Percentiles rank a stretch among this genome's conserved stretches.
These are phyloP conservation scores for Vararia minispora DNA, from an alignment of 768 basidiomycete species.

Conservation along the genomic window DNA sequence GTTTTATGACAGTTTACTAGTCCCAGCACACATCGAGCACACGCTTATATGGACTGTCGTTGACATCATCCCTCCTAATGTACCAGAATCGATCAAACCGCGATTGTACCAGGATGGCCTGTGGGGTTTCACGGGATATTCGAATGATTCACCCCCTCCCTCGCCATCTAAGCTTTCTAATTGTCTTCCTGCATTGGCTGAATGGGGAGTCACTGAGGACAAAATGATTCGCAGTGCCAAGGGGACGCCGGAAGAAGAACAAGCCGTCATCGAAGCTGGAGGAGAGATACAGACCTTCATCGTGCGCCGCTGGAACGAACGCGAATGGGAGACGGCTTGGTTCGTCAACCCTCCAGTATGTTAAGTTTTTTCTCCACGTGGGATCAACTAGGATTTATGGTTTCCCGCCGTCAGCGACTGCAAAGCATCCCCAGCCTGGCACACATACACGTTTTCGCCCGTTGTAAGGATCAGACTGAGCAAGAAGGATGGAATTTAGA, in stretches of 20 bases:
- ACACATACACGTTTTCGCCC: constrained; percentile 82
- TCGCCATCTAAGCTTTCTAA: constrained; percentile 46
- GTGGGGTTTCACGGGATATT: constrained; percentile 68
- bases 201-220: constrained; percentile 61
- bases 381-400: background rate
- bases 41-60: constrained; percentile 68
- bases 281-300: constrained; percentile 55
- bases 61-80: constrained; percentile 52
- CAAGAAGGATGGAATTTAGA: constrained; percentile 4
- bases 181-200: constrained; percentile 51
- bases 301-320: constrained; percentile 52
- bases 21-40: constrained; percentile 66
- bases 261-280: constrained; percentile 37
- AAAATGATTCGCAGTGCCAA: constrained; percentile 41
- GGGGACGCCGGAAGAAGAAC: constrained; percentile 43
- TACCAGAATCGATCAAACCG: constrained; percentile 37
- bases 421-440: constrained; percentile 76
- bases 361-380: constrained; percentile 4
- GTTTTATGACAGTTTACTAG: constrained; percentile 19
- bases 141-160: constrained; percentile 33
- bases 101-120: constrained; percentile 68
- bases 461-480: constrained; percentile 31
- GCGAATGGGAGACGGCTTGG: constrained; percentile 86
- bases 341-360: constrained; percentile 82
- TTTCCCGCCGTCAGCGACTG: constrained; percentile 39